Evolutionary conservation across 192 early-diverging fungal genomes (phyloP), one percentile per base, ranked within the genome.

Genomic region (Linnemannia exigua): DNA sequence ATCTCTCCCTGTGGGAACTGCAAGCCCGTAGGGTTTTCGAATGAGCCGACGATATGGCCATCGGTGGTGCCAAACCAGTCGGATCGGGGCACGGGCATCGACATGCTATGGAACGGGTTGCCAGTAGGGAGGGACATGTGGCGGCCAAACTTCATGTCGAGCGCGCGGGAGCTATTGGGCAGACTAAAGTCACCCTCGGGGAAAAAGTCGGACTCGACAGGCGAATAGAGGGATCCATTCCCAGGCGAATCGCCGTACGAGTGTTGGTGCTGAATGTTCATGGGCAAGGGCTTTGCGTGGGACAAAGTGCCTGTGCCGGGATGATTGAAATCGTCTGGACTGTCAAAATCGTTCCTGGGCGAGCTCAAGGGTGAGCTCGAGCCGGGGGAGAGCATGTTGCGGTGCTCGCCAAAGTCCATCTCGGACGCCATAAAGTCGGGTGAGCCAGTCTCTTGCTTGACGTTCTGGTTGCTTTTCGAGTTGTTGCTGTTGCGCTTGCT

Each of bases 361-460:
- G 88, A 88, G 74, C 79, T 82, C 69, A 79, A 31, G 9, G 84
- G 79, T 37, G 88, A 86, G 35, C 48, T 88, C 22, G 87, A 82
- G 16, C 77, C 73, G 6, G 87, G 89, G 11, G 89, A 90, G 54
- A 89, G 70, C 72, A 88, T 73, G 36, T 68, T 87, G 46, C 76
- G 70, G 33, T 75, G 82, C 48, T 88, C 78, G 50, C 82, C 82
- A 82, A 80, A 88, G 52, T 89, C 89, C 83, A 89, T 82, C 48
- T 88, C 87, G 9, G 72, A n/a, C 46, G 52, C 41, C 44, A 86
- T 46, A 70, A 84, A 88, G 66, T 89, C 89, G 20, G 87, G 81
- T 15, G 86, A 83, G 17, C 72, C 79, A 7, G 87, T 46, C 48
- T 89, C 87, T 77, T 89, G 82, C 72, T 88, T 89, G 75, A 89